phyloP scores from a whole-genome alignment of 768 basidiomycete species.

The Tylopilus balloui region DNA sequence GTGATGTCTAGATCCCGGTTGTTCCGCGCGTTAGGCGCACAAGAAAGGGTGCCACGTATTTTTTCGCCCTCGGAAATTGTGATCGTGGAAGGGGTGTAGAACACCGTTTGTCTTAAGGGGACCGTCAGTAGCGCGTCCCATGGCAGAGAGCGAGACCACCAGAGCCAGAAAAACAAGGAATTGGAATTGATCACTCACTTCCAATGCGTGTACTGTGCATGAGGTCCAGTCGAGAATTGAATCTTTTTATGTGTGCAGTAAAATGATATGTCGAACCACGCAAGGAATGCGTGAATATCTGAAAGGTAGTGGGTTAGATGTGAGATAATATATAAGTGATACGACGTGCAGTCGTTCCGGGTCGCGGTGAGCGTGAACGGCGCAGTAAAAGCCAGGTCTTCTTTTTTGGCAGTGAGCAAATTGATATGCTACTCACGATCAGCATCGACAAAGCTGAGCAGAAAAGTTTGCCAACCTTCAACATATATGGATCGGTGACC shows the following conservation, averaged over 20 bases:
- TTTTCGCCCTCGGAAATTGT: slow-evolving; percentile 66
- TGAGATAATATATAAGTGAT: not conserved
- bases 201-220: slow-evolving; percentile 95
- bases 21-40: slow-evolving; percentile 88
- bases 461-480: slow-evolving; percentile 58
- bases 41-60: slow-evolving; percentile 67
- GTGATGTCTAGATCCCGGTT: slow-evolving; percentile 92
- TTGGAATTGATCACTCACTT: slow-evolving; percentile 65
- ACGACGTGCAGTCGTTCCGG: slow-evolving; percentile 83
- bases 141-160: not conserved
- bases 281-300: slow-evolving; percentile 98
- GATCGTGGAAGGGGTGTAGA: slow-evolving; percentile 85
- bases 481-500: slow-evolving; percentile 83
- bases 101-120: slow-evolving; percentile 80
- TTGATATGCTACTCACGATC: slow-evolving; percentile 68
- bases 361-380: slow-evolving; percentile 79
- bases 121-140: not conserved
- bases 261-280: slow-evolving; percentile 98
- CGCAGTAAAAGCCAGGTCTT: slow-evolving; percentile 83
- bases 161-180: not conserved
- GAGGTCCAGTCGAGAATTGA: slow-evolving; percentile 95
- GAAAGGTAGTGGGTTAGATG: slow-evolving; percentile 3
- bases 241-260: slow-evolving; percentile 94
- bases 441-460: slow-evolving; percentile 1
- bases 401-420: slow-evolving; percentile 87